Evolutionary conservation across 2,329 filamentous ascomycete genomes (phyloP).

Genomic region (Fusarium nisikadoi): DNA sequence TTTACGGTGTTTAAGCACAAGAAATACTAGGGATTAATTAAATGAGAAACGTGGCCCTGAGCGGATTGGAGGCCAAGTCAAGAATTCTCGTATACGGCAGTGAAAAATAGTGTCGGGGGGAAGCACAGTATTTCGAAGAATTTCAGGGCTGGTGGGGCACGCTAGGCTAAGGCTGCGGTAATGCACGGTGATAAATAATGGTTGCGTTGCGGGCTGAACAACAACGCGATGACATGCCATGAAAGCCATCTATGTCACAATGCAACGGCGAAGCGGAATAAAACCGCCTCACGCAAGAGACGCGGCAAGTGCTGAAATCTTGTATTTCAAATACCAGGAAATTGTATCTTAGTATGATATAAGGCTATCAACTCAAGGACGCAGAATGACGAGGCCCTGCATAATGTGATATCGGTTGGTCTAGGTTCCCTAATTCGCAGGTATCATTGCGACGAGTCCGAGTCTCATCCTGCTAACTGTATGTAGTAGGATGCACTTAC

Average conservation of each 20-base stretch:
- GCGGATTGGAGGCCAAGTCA: background rate
- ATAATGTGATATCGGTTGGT: background rate
- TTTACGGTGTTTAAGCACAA: fast-evolving
- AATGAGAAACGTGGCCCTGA: background rate
- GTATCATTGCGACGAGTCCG: background rate
- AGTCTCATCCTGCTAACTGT: background rate
- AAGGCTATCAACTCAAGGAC: fast-evolving
- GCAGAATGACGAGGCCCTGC: background rate
- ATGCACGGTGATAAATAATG: background rate
- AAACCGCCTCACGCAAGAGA: background rate
- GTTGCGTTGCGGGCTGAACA: background rate
- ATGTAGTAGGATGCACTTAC: background rate
- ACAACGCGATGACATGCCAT: background rate
- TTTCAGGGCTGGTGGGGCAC: background rate
- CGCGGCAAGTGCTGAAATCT: fast-evolving
- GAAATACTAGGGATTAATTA: background rate
- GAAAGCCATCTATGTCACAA: background rate
- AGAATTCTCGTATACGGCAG: background rate
- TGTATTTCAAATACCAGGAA: background rate
- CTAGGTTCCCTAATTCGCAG: background rate
- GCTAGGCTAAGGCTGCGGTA: background rate
- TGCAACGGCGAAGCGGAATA: background rate
- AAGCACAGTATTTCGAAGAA: background rate
- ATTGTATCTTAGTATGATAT: background rate
- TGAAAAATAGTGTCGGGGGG: background rate